phyloP scores from a whole-genome alignment of 2,329 filamentous ascomycete species.

The Cladophialophora carrionii region DNA sequence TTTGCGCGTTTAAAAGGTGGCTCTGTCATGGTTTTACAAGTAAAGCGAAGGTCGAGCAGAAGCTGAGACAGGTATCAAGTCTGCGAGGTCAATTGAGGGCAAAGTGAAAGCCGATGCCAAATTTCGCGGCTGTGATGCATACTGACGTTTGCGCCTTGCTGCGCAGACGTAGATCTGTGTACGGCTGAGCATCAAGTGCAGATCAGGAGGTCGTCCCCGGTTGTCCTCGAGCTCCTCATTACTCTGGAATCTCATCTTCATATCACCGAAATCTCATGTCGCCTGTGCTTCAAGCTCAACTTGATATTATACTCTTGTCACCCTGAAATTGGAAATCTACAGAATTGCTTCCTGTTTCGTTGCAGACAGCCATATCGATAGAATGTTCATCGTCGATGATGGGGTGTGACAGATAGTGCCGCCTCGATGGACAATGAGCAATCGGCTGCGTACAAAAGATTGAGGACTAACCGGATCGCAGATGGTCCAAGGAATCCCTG shows the following conservation, averaged over 20 bases:
- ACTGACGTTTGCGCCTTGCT: neutral
- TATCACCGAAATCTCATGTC: neutral
- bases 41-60: neutral
- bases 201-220: neutral
- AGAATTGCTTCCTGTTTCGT: neutral
- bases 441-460: no score
- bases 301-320: neutral
- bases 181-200: neutral
- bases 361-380: neutral
- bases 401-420: no score
- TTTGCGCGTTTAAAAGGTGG: slow-evolving; percentile 57
- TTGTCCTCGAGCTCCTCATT: no score
- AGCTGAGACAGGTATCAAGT: neutral
- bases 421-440: no score
- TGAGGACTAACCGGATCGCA: neutral
- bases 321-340: neutral
- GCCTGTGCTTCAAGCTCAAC: neutral
- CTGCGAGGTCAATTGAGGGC: neutral
- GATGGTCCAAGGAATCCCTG: neutral
- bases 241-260: no score
- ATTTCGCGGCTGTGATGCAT: slow-evolving; percentile 7
- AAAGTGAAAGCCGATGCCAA: neutral
- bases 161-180: neutral
- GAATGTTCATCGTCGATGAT: no score
- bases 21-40: slow-evolving; percentile 52